phyloP scores from a whole-genome alignment of 345 rosid species.

The Citrus glauca region DNA sequence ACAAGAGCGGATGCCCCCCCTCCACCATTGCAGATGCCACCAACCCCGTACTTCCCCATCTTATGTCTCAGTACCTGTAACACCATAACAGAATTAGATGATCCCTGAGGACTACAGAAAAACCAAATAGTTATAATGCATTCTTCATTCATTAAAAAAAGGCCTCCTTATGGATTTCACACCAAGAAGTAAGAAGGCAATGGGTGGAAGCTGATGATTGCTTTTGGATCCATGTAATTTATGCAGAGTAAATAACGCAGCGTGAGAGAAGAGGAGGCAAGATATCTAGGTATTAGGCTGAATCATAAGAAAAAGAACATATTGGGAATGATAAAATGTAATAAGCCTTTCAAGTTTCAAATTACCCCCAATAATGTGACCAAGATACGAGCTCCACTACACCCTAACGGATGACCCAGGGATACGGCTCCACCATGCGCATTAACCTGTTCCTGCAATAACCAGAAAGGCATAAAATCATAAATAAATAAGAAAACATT shows the following conservation, averaged over 20 bases:
- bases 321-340: background rate
- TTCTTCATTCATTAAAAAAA: background rate
- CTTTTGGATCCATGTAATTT: background rate
- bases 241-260: background rate
- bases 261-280: background rate
- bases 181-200: background rate
- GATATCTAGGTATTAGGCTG: background rate
- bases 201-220: background rate
- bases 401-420: conserved; percentile 94
- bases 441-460: conserved; percentile 66
- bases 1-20: conserved; percentile 95
- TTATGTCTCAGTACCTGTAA: conserved; percentile 75
- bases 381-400: conserved; percentile 96
- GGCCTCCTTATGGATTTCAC: background rate
- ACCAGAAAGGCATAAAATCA: background rate
- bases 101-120: background rate
- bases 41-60: conserved; percentile 77
- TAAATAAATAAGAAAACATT: background rate
- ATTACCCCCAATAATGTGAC: conserved; percentile 88
- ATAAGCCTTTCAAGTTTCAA: conserved; percentile 13
- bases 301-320: background rate
- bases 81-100: background rate
- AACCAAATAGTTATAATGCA: background rate
- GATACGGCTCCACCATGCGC: conserved; percentile 93
- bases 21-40: conserved; percentile 92